Evolutionary conservation across 495 filamentous ascomycete genomes (phyloP).

Genomic region (Penicillium salamii): DNA sequence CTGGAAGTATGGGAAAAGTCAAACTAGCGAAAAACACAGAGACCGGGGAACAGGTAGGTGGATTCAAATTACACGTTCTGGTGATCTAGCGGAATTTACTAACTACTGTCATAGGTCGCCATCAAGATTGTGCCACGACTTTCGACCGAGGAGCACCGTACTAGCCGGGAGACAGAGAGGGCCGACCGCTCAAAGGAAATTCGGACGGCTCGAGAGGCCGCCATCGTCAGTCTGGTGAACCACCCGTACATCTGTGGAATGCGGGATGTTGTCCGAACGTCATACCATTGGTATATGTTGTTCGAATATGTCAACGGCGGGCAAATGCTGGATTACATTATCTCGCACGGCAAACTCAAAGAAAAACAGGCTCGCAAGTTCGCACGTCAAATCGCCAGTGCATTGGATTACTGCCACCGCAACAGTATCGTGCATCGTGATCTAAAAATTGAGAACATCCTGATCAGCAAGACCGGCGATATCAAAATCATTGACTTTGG

Average conservation of each 20-base stretch:
- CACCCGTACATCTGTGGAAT: constrained; percentile 98
- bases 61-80: not conserved
- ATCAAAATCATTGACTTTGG: constrained; percentile 99
- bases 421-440: constrained; percentile 99
- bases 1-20: constrained; percentile 96
- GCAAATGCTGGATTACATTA: constrained; percentile 99
- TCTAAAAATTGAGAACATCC: constrained; percentile 98
- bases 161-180: constrained; percentile 73
- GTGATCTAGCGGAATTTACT: not conserved
- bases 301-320: constrained; percentile 99
- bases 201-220: constrained; percentile 91
- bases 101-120: constrained; percentile 63
- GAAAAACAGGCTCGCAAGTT: constrained; percentile 99
- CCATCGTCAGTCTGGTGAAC: constrained; percentile 91
- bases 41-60: constrained; percentile 72
- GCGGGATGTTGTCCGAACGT: constrained; percentile 90
- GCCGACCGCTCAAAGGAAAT: constrained; percentile 97
- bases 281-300: constrained; percentile 99
- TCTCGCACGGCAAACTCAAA: constrained; percentile 94
- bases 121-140: constrained; percentile 97
- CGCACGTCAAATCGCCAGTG: constrained; percentile 93
- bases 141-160: constrained; percentile 82
- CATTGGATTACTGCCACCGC: constrained; percentile 97
- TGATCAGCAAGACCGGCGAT: constrained; percentile 98
- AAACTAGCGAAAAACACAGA: constrained; percentile 82